These are phyloP conservation scores for Casuarina cunninghamiana DNA, from an alignment of 306 rosid species.

Conservation along the genomic window DNA sequence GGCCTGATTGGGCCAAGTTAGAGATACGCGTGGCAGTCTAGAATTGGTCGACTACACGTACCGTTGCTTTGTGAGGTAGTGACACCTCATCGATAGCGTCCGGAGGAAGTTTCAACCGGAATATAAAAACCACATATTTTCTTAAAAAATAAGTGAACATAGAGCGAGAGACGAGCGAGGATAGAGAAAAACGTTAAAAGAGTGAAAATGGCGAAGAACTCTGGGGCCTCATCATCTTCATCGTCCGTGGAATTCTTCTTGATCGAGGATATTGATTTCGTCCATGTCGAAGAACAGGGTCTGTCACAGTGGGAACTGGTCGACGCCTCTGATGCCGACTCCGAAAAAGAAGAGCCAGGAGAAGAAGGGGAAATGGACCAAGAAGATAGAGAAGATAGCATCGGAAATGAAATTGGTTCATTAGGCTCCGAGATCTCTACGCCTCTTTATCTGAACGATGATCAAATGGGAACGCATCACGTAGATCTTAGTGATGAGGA, in stretches of 20 bases:
- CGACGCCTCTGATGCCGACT: conserved; percentile 34
- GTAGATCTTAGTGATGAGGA: background rate
- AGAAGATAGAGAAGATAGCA: background rate
- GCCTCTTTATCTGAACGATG: conserved; percentile 13
- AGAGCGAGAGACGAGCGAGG: no score
- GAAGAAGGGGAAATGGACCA: background rate
- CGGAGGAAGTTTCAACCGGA: background rate
- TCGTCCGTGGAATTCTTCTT: conserved; percentile 6
- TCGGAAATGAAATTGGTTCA: conserved; percentile 10
- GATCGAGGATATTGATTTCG: conserved; percentile 18
- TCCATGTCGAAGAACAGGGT: conserved; percentile 21
- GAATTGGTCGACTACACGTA: background rate
- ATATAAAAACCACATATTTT: background rate
- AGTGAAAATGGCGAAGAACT: background rate
- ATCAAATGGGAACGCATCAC: conserved; percentile 9
- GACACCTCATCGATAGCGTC: background rate
- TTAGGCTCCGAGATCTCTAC: conserved; percentile 25
- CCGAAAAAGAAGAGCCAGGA: conserved; percentile 1
- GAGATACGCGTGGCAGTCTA: background rate
- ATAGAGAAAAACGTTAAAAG: background rate
- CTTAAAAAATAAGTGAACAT: background rate
- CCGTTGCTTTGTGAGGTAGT: background rate
- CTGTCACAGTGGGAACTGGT: conserved; percentile 61
- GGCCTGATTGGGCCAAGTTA: background rate
- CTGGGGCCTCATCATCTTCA: conserved; percentile 5